Percentiles rank a stretch among this genome's conserved stretches.
Conservation (phyloP, 768 basidiomycete genomes). For the Phanerochaete sordida region DNA sequence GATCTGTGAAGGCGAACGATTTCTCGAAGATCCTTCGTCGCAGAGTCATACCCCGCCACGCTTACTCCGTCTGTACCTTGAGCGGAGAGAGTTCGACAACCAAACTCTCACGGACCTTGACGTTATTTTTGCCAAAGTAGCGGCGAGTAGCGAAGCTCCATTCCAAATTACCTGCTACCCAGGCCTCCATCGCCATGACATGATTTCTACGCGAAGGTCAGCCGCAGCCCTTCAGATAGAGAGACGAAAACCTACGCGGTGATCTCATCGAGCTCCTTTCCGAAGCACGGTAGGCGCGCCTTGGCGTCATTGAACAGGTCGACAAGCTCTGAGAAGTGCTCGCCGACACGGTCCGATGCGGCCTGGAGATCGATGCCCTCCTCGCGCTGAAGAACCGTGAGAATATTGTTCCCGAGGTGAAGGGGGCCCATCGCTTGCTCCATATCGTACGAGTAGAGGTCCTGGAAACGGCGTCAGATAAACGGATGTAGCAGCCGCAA, state of each 20-base stretch:
- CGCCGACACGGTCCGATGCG: conserved; percentile 36
- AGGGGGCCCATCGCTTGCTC: conserved; percentile 71
- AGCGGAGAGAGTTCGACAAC: conserved; percentile 22
- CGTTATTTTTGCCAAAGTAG: conserved; percentile 35
- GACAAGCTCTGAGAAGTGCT: conserved; percentile 32
- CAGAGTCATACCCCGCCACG: too few relatives aligned
- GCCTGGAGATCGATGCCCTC: conserved; percentile 33
- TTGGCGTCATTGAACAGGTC: conserved; percentile 33
- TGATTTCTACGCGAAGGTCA: conserved; percentile 27
- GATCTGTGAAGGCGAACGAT: too few relatives aligned
- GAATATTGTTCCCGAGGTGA: conserved; percentile 52
- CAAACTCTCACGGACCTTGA: conserved; percentile 24
- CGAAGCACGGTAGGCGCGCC: conserved; percentile 38
- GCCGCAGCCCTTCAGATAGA: too few relatives aligned
- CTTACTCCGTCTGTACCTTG: too few relatives aligned
- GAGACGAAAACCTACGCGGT: conserved; percentile 25
- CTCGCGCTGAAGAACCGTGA: conserved; percentile 50
- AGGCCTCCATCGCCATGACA: conserved; percentile 44
- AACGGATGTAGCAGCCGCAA: not conserved
- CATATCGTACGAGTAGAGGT: conserved; percentile 73
- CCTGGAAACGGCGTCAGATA: conserved; percentile 32
- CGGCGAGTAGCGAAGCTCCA: conserved; percentile 51
- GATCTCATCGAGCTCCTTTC: conserved; percentile 36
- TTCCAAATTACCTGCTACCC: conserved; percentile 44
- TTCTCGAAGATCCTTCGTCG: too few relatives aligned